These are phyloP conservation scores for Tremella yokohamensis DNA, from an alignment of 768 basidiomycete species.

Conservation along the genomic window DNA sequence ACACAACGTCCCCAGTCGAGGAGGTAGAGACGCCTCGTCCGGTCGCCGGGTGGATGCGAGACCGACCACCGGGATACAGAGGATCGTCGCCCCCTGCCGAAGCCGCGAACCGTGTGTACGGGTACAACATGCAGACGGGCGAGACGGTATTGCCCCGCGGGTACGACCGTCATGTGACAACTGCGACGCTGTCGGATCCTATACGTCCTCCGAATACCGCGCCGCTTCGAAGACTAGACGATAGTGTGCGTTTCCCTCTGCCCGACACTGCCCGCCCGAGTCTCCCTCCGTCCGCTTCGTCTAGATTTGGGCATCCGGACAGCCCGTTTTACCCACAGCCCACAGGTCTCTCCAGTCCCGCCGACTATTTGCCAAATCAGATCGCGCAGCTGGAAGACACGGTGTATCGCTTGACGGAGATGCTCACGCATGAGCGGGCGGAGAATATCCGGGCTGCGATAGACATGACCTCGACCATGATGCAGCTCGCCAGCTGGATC, in stretches of 20 bases:
- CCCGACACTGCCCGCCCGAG: constrained; percentile 21
- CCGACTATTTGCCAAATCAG: constrained; percentile 17
- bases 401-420: constrained; percentile 19
- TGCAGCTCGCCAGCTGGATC: constrained; percentile 28
- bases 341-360: not conserved
- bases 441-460: constrained; percentile 28
- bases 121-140: constrained; percentile 18
- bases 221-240: not conserved
- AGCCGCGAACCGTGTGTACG: constrained; percentile 4
- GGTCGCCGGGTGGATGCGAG: constrained; percentile 41
- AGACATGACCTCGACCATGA: constrained; percentile 27
- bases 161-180: not conserved
- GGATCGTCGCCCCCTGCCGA: not conserved
- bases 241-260: constrained; percentile 16
- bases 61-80: not conserved
- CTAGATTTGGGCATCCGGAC: constrained; percentile 14
- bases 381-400: constrained; percentile 30
- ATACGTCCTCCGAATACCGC: not conserved
- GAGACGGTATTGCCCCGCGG: constrained; percentile 12
- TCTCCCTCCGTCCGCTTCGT: not conserved
- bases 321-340: constrained; percentile 22
- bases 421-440: constrained; percentile 27
- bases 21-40: constrained; percentile 22
- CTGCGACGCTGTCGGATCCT: constrained; percentile 2
- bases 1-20: constrained; percentile 19